These are phyloP conservation scores for Epicoccum nigrum DNA, from an alignment of 2,329 filamentous ascomycete genomes.

Conservation along the genomic window DNA sequence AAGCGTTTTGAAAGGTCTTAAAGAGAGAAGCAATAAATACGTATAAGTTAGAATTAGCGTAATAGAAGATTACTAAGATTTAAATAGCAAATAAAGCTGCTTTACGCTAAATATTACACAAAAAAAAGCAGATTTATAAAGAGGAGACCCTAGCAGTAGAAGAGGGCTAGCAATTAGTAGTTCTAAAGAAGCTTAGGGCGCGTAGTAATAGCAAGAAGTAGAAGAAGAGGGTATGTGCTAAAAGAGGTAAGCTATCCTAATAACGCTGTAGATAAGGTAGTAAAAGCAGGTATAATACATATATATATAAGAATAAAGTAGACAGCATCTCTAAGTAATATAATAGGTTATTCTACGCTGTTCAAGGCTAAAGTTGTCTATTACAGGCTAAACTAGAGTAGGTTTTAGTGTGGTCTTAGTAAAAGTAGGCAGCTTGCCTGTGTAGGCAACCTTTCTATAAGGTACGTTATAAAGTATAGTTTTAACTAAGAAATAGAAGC, in stretches of 20 bases:
- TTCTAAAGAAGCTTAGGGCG: not conserved
- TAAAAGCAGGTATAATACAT: not conserved
- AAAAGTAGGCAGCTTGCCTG: too few species aligned
- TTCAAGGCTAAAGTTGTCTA: too few species aligned
- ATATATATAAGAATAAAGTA: not conserved
- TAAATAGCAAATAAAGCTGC: not conserved
- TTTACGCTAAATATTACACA: not conserved
- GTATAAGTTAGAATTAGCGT: not conserved
- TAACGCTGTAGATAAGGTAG: not conserved
- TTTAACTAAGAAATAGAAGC: too few species aligned
- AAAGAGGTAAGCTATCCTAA: not conserved
- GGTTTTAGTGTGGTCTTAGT: too few species aligned
- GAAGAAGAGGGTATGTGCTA: not conserved
- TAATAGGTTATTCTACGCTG: too few species aligned
- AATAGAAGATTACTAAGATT: not conserved
- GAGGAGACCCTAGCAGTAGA: too few species aligned
- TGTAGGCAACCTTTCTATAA: too few species aligned
- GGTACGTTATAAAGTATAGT: too few species aligned
- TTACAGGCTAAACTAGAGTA: too few species aligned
- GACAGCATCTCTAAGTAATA: not conserved
- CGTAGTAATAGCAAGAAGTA: not conserved
- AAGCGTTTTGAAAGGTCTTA: constrained; percentile 36
- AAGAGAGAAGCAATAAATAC: not conserved
- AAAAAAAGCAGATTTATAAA: too few species aligned
- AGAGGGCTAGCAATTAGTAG: too few species aligned